Percentiles rank a stretch among this genome's conserved stretches.
These are phyloP conservation scores for Saccharomyces mikatae DNA, from an alignment of 805 yeast species.

Conservation along the genomic window DNA sequence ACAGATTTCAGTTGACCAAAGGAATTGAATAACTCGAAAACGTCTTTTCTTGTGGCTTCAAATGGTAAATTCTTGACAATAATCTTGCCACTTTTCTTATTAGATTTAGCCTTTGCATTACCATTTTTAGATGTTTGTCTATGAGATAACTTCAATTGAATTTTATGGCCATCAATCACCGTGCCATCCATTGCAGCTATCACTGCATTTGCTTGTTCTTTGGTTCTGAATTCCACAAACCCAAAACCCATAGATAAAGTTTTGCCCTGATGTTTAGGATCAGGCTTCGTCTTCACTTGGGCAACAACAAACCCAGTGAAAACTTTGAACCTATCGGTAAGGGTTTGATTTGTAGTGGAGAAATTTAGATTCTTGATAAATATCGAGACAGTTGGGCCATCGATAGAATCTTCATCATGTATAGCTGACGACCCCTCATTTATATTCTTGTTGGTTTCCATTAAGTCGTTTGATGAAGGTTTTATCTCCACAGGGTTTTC, in stretches of 20 bases:
- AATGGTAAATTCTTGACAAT: constrained; percentile 95
- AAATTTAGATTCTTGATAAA: constrained; percentile 91
- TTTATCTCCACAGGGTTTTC: constrained; percentile 30
- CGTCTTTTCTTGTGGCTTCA: constrained; percentile 88
- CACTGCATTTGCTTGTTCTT: constrained; percentile 72
- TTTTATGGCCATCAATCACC: constrained; percentile 78
- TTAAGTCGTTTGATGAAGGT: constrained; percentile 21
- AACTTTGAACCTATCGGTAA: constrained; percentile 55
- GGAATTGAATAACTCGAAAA: constrained; percentile 86
- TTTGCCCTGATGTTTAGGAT: constrained; percentile 60
- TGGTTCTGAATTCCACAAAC: constrained; percentile 79
- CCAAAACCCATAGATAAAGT: constrained; percentile 96
- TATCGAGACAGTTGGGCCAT: constrained; percentile 77
- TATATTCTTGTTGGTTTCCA: constrained; percentile 39
- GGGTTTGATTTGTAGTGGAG: constrained; percentile 53
- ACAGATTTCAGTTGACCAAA: constrained; percentile 93
- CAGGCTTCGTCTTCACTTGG: constrained; percentile 79
- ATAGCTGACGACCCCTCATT: constrained; percentile 32
- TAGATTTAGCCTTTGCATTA: constrained; percentile 21
- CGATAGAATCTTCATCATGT: constrained; percentile 31
- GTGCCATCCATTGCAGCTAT: constrained; percentile 65
- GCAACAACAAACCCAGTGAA: constrained; percentile 77
- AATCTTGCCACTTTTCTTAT: constrained; percentile 56
- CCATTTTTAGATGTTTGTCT: constrained; percentile 45
- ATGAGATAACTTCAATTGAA: constrained; percentile 82